These are phyloP conservation scores for Phytophthora constricta DNA, from an alignment of 352 stramenopile genomes.

Conservation along the genomic window DNA sequence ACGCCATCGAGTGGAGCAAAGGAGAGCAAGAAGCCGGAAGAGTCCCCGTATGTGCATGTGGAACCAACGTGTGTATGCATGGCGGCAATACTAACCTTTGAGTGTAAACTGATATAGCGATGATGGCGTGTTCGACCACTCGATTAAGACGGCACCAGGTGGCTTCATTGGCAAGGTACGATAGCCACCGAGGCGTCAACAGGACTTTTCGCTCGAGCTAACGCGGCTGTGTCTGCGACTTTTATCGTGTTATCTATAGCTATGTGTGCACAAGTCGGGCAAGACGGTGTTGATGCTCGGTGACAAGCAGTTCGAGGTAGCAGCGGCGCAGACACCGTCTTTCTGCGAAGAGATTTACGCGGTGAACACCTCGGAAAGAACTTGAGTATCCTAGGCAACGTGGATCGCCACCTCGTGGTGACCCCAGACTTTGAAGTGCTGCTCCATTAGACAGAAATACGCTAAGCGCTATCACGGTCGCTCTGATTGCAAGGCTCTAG, in stretches of 20 bases:
- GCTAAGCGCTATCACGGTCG: background rate
- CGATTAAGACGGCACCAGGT: conserved; percentile 68
- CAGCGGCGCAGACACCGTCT: conserved; percentile 75
- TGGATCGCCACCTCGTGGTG: conserved; percentile 84
- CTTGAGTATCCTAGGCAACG: conserved; percentile 72
- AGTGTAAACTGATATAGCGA: conserved; percentile 32
- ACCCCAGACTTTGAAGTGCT: conserved; percentile 88
- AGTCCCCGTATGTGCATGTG: conserved; percentile 29
- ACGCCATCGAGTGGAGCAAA: conserved; percentile 21
- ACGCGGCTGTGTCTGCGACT: background rate
- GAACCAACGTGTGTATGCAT: background rate
- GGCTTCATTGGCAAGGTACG: conserved; percentile 86
- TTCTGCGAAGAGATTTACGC: conserved; percentile 88
- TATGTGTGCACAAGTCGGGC: conserved; percentile 85
- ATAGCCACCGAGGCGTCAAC: too few relatives aligned
- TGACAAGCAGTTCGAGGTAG: conserved; percentile 88
- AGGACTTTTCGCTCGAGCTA: too few relatives aligned
- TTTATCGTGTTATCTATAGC: conserved; percentile 40
- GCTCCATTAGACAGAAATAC: conserved; percentile 54
- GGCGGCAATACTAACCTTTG: background rate
- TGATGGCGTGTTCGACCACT: conserved; percentile 74
- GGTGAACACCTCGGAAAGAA: conserved; percentile 79
- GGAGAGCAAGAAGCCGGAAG: conserved; percentile 27
- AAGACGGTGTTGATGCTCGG: conserved; percentile 87
- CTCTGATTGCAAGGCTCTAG: background rate